A percentile compares a stretch with the other conserved stretches of the same genome.
These are phyloP conservation scores for Parietichytrium sp. DNA, from an alignment of 108 stramenopile species.

Conservation along the genomic window DNA sequence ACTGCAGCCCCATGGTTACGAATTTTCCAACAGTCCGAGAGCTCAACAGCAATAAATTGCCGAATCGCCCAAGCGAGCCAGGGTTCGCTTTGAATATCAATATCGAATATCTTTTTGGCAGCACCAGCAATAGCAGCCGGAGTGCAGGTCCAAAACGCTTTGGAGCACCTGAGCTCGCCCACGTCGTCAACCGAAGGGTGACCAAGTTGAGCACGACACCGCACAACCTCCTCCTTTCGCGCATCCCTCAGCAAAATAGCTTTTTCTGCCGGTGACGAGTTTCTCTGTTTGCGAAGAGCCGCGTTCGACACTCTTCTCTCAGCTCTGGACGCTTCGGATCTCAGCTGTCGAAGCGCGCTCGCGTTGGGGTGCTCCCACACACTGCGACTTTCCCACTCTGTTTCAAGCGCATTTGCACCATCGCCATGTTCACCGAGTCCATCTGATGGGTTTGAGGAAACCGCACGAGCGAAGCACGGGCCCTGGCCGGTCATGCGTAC, in stretches of 20 bases:
- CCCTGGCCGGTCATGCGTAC: background rate
- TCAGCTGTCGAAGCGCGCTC: background rate
- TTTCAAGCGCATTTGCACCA: no score
- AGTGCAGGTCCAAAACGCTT: background rate
- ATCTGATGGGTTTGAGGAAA: background rate
- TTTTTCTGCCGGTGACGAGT: no score
- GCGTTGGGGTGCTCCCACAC: background rate
- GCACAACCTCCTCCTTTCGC: no score
- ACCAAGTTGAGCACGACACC: background rate
- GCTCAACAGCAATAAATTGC: background rate
- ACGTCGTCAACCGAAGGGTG: background rate
- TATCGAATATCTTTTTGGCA: background rate
- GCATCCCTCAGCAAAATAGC: no score
- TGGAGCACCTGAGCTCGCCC: background rate
- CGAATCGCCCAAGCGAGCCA: slow-evolving; percentile 1
- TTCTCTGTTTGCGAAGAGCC: background rate
- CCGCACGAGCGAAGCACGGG: background rate
- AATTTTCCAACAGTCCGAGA: background rate
- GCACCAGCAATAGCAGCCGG: background rate
- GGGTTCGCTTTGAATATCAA: background rate
- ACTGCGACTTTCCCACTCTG: no score
- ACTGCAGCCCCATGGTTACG: no score
- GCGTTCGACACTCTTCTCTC: no score
- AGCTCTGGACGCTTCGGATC: no score
- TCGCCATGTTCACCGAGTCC: background rate